These are phyloP conservation scores for Cordyceps cicadae DNA, from an alignment of 2,329 filamentous ascomycete species.

Conservation along the genomic window DNA sequence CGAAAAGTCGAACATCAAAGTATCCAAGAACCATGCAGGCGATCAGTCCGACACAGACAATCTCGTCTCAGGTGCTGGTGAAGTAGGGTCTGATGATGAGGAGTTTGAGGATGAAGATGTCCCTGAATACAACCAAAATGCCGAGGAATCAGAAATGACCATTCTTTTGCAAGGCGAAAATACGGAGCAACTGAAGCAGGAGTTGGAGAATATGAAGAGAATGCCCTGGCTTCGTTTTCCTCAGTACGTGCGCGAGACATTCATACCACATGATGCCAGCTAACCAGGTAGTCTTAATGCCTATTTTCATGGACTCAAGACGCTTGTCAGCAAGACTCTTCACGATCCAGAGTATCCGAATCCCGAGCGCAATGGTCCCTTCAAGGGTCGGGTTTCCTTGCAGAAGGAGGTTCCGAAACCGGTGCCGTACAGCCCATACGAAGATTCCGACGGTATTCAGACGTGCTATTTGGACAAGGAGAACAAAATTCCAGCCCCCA, in stretches of 20 bases:
- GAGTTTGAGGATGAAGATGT: conserved; percentile 11
- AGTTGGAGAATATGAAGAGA: conserved; percentile 22
- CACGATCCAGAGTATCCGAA: conserved; percentile 70
- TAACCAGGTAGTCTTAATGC: conserved; percentile 55
- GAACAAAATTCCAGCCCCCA: conserved; percentile 48
- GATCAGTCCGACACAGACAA: neutral
- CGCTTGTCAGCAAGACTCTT: conserved; percentile 53
- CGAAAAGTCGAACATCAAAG: neutral
- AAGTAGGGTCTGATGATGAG: conserved; percentile 10
- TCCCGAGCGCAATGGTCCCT: conserved; percentile 11
- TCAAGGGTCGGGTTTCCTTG: conserved; percentile 1
- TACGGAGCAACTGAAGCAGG: conserved; percentile 22
- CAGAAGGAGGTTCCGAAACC: conserved; percentile 32
- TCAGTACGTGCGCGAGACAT: conserved; percentile 23
- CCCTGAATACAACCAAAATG: conserved; percentile 13
- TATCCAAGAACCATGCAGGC: neutral
- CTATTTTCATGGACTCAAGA: conserved; percentile 71
- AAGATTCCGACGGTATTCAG: conserved; percentile 46
- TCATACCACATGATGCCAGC: neutral
- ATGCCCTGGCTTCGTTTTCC: conserved; percentile 34
- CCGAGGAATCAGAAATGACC: conserved; percentile 6
- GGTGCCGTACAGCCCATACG: conserved; percentile 60
- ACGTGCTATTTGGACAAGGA: conserved; percentile 57
- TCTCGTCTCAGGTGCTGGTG: neutral
- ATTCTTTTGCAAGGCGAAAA: conserved; percentile 19